phyloP scores from a whole-genome alignment of 2,329 filamentous ascomycete genomes.

The Geosmithia putterillii region DNA sequence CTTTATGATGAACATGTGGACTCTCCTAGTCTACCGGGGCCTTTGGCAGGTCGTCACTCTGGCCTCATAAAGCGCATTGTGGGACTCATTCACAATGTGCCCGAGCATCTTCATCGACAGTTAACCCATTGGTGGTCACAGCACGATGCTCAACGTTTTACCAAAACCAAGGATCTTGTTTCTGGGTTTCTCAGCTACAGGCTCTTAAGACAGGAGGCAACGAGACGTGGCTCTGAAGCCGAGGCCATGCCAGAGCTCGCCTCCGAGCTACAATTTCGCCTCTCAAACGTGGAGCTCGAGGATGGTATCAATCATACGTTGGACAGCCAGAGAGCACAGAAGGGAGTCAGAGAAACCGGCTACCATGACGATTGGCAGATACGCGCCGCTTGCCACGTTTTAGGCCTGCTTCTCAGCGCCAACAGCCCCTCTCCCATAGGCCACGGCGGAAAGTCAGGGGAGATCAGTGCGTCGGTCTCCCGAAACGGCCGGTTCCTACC shows the following conservation, averaged over 20 bases:
- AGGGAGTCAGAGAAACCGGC: conserved; percentile 46
- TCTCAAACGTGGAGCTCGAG: background rate
- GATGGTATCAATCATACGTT: background rate
- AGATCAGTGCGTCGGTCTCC: background rate
- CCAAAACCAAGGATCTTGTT: conserved; percentile 63
- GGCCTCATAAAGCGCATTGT: conserved; percentile 77
- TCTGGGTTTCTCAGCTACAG: conserved; percentile 73
- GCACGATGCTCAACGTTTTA: conserved; percentile 54
- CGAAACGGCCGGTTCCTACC: conserved; percentile 50
- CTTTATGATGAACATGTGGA: background rate
- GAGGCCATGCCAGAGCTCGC: conserved; percentile 57
- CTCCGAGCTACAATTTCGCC: conserved; percentile 57
- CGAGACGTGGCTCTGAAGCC: conserved; percentile 46
- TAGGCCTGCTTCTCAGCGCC: conserved; percentile 70
- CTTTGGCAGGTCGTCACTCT: conserved; percentile 56
- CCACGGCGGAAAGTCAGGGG: background rate
- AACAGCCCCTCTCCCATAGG: conserved; percentile 50
- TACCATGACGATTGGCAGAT: conserved; percentile 80
- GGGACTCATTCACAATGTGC: conserved; percentile 65
- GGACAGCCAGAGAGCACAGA: background rate
- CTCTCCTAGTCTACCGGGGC: conserved; percentile 14
- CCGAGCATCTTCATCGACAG: conserved; percentile 63
- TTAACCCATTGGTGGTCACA: conserved; percentile 69
- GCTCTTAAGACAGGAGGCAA: conserved; percentile 57
- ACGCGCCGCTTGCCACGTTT: conserved; percentile 64